These are phyloP conservation scores for Aeschynomene evenia DNA, from an alignment of 306 rosid genomes.

Conservation along the genomic window DNA sequence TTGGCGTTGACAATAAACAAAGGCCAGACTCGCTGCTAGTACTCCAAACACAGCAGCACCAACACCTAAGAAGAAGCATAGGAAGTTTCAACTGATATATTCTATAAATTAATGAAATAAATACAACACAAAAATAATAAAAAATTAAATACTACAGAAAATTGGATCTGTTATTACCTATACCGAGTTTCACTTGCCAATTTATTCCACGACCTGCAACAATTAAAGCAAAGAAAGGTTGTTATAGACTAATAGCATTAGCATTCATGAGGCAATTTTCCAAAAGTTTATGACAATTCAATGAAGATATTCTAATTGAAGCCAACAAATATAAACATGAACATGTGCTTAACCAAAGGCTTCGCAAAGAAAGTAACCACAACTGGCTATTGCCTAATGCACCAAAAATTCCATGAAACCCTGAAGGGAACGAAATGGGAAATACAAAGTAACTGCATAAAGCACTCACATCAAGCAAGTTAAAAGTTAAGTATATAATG, in stretches of 20 bases:
- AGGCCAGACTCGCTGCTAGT: neutral
- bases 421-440: neutral
- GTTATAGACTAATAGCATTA: constrained; percentile 1
- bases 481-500: neutral
- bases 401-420: neutral
- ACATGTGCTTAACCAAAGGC: constrained; percentile 1
- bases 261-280: neutral
- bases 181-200: neutral
- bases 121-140: neutral
- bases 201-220: neutral
- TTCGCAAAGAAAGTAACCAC: neutral
- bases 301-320: neutral
- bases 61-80: constrained; percentile 27
- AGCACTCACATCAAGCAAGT: neutral
- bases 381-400: neutral
- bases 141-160: neutral
- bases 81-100: constrained; percentile 4
- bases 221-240: constrained; percentile 15
- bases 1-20: constrained; percentile 17
- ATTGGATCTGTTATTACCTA: constrained; percentile 54
- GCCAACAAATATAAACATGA: neutral
- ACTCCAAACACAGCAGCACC: neutral
- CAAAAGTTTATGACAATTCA: neutral
- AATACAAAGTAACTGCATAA: neutral
- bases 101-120: neutral